Base-by-base conservation (phyloP, 1,284 basidiomycete genomes). In the Chalciporus sp. region DNA sequence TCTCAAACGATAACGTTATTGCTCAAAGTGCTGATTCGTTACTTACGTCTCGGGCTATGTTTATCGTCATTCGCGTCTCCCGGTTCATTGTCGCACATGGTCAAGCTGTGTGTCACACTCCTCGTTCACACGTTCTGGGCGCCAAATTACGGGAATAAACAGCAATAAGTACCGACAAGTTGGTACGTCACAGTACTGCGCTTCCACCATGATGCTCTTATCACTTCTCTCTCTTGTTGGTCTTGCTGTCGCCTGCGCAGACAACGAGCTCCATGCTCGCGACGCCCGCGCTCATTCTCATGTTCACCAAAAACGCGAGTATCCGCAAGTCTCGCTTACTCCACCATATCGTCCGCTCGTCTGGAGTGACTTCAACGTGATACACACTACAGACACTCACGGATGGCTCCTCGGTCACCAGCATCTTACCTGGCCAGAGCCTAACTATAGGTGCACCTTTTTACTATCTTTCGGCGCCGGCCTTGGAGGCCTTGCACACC, bases 401-500 rank as follows among this genome's bases (percentile, higher is more conserved):
- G 90, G 89, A 23, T 90, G 88, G 88, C 73, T 90, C 6, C 77
- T 89, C 23, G 88, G 89, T 3, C 88, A 92, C 71, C 84, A 87
- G 60, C 86, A 90, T 62, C 19, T 71, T 1, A 81, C 79, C 4
- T 82, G 81, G 63, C 88, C 88, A 0, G 89, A 91, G 60, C 89
- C 89, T 1, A 87, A 90, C 63, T 90, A 87, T 68, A 86, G 83
- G 82, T 79, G 50, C 52, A 72, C 59, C 16, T 33, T 12, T 28
- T 26, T 49, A 37, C 39, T 23, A 17, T 14, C 16, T 37, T 9
- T 42, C 19, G 37, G 20, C 12, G 51, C 20, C 10, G 12, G 10
- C 3, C 29, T 23, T 23, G 23, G 23, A 23, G 2, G 23, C 6
- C 6, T 23, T 23, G 29, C 29, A 31, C 12, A 10, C 29, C 10